Percentiles rank a stretch among this genome's conserved stretches.
Evolutionary conservation across 139 green algal species (phyloP).

Genomic region (Tetratostichococcus sp.): DNA sequence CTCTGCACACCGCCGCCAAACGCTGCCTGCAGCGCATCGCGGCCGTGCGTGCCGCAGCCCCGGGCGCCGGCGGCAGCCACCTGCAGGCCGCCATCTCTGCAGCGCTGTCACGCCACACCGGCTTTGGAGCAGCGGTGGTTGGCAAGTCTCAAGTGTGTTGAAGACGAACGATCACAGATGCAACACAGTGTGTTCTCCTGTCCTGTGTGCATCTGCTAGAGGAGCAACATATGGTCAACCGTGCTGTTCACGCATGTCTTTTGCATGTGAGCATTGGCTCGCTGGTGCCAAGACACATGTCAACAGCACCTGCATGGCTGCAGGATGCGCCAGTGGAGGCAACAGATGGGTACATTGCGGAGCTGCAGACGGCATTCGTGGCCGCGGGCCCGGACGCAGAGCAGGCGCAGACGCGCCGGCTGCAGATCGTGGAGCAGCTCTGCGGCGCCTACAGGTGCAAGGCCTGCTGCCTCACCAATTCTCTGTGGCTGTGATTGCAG

Average conservation of each 20-base stretch:
- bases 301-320: no score
- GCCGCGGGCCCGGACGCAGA: not conserved
- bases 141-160: not conserved
- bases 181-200: no score
- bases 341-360: slow-evolving; percentile 17
- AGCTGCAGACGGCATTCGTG: slow-evolving; percentile 23
- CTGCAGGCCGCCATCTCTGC: not conserved
- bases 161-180: no score
- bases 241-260: no score
- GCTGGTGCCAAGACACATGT: no score
- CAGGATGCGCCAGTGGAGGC: slow-evolving; percentile 26
- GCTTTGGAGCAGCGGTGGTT: not conserved
- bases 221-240: no score
- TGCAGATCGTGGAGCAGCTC: slow-evolving; percentile 50
- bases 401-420: not conserved
- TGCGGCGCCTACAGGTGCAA: slow-evolving; percentile 14
- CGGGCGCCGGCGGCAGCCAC: not conserved
- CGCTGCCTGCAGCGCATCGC: slow-evolving; percentile 40
- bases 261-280: no score
- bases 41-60: not conserved
- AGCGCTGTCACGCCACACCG: not conserved
- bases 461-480: no score
- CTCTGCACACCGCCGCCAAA: slow-evolving; percentile 59
- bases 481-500: no score
- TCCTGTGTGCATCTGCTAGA: no score